Percentiles rank a stretch among this genome's conserved stretches.
These are phyloP conservation scores for Lachnellula hyalina DNA, from an alignment of 2,329 filamentous ascomycete species.

Conservation along the genomic window DNA sequence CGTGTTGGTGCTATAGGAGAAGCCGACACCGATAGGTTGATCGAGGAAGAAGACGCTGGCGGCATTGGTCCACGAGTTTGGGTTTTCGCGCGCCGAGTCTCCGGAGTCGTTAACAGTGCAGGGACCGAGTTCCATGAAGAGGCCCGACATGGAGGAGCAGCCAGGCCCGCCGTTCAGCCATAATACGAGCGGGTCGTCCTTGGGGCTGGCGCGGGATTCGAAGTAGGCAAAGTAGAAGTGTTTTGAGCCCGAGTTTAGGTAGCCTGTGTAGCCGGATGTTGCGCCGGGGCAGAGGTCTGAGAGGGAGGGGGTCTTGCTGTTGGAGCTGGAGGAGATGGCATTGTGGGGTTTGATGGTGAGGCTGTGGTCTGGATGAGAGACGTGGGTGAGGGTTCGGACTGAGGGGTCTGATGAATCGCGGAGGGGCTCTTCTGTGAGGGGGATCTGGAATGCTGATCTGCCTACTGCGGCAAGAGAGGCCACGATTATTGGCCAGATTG, in stretches of 20 bases:
- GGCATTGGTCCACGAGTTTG: constrained; percentile 35
- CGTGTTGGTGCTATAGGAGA: constrained; percentile 30
- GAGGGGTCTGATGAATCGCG: neutral
- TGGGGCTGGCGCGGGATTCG: constrained; percentile 16
- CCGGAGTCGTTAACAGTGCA: constrained; percentile 38
- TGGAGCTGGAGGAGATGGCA: constrained; percentile 1
- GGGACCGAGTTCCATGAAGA: constrained; percentile 41
- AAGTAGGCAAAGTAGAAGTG: constrained; percentile 23
- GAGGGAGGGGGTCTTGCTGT: constrained; percentile 6
- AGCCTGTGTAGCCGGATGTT: constrained; percentile 20
- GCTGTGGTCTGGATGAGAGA: constrained; percentile 20
- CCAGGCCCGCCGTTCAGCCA: constrained; percentile 37
- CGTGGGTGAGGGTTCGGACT: constrained; percentile 18
- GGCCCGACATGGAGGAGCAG: constrained; percentile 35
- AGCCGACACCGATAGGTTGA: constrained; percentile 36
- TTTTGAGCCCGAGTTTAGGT: constrained; percentile 17
- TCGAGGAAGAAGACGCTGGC: constrained; percentile 36
- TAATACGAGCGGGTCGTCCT: constrained; percentile 13
- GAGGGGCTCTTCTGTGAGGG: neutral
- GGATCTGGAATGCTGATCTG: neutral
- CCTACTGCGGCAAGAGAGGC: neutral
- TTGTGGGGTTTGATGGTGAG: constrained; percentile 15
- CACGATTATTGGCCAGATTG: too few relatives aligned
- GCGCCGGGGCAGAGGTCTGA: constrained; percentile 19
- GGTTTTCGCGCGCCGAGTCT: constrained; percentile 33